Percentiles rank a stretch among this genome's conserved stretches.
Conservation (phyloP, 192 early-diverging fungal genomes). For the Coemansia sp. region DNA sequence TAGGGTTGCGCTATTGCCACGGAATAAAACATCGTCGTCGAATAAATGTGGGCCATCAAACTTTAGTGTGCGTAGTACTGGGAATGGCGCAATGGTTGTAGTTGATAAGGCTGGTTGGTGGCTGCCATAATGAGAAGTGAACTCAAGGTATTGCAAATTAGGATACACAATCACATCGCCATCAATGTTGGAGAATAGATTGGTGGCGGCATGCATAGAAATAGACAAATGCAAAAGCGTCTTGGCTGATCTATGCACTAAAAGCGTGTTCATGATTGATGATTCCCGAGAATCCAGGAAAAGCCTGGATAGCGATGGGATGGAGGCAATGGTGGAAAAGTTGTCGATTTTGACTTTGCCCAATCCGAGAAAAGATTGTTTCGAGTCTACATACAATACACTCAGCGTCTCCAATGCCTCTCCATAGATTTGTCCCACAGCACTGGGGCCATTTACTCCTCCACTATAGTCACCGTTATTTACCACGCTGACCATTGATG, state of each 20-base stretch:
- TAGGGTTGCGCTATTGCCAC: background rate
- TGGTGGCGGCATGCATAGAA: background rate
- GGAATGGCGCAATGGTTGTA: background rate
- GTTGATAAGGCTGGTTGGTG: background rate
- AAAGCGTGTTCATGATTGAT: background rate
- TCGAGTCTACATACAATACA: no score
- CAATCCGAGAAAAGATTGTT: no score
- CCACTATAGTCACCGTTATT: background rate
- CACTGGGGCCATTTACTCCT: background rate
- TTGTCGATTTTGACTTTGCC: background rate
- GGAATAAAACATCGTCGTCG: constrained; percentile 5
- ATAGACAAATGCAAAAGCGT: background rate
- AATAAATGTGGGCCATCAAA: background rate
- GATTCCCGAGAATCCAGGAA: background rate
- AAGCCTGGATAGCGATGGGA: background rate
- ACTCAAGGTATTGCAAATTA: background rate
- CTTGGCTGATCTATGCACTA: background rate
- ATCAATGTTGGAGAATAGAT: background rate
- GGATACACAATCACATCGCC: background rate
- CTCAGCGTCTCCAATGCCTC: no score
- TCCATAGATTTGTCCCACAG: no score
- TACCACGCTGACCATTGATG: background rate
- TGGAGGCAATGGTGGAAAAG: background rate
- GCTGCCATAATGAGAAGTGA: background rate
- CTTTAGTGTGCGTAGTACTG: background rate